Evolutionary conservation across 768 basidiomycete species (phyloP), one percentile per base, ranked within the genome.

Genomic region (Termitomyces sp.): DNA sequence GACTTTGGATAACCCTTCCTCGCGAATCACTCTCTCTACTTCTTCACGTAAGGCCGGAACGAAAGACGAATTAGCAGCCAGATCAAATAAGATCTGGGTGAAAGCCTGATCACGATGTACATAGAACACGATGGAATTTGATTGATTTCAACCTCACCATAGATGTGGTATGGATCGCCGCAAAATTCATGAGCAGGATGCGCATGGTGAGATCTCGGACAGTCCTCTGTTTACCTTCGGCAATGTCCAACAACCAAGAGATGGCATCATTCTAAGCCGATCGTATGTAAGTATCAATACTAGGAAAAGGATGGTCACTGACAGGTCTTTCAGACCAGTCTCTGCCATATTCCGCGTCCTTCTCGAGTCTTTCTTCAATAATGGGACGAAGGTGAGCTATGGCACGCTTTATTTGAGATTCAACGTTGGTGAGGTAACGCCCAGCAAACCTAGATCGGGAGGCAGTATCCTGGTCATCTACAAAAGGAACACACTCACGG

Each of bases 41-140:
- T 83, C 80, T 60, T 76, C 72, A 0, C 79, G 71, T 9, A 82
- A 50, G 3, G 68, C 66, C 5, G 67, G 56, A 2, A 68, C 53
- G 35, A 74, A 70, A n/a, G 70, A 63, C 1, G 75, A 71, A 41
- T 64, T 55, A 1, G 67, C 63, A 15, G 74, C 73, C 5, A 79
- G 59, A 23, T 75, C 62, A 51, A 67, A 74, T 2, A 78, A 50
- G 0, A 73, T 68, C 17, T 72, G 66, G 1, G 68, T 72, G 23
- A 77, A 68, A 1, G 70, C 69, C 76, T 78, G 19, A 48, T 30
- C 17, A 49, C 2, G 12, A 31, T 11, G 15, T n/a, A n/a, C n/a
- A n/a, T 35, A 12, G 12, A 15, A 31, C 12, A 53, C 40, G 2
- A 31, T 2, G 10, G 3, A 15, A 19, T 23, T 17, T 2, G 19